Base-by-base conservation (phyloP, 1,139 yeast species). In the Yamadazyma jaroonii region DNA sequence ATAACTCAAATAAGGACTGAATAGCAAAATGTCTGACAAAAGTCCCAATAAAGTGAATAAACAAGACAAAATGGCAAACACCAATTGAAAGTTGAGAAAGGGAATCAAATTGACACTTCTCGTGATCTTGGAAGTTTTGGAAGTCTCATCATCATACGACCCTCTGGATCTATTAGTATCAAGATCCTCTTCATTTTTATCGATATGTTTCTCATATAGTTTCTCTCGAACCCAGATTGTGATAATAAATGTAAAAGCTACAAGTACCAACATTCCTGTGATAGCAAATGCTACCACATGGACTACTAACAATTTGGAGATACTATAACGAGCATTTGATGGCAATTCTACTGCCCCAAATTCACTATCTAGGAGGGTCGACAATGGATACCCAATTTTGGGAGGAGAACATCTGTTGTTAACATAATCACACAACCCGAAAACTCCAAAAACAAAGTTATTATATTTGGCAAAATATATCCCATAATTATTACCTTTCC, bases 201-300 rank as follows among this genome's bases (percentile, higher is more conserved):
- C n/a, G n/a, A 34, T 32, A 11, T 11, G 10, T 8, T 9, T 25
- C 7, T 35, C 37, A 9, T 28, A 33, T 29, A 25, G 17, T 6
- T 6, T 29, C 24, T 44, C 44, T 29, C 29, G 23, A 9, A 36
- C 7, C 38, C 37, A 40, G 10, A 38, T 13, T 3, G 12, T 15
- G 3, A 24, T 7, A 6, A 44, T 29, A 30, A 36, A 38, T 3
- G 14, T 3, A 13, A 14, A 29, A 3, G 42, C 22, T 4, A 34
- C 53, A 25, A 59, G 25, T 14, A 62, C 44, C 28, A 64, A 42
- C 13, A 66, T 36, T 11, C 57, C 47, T 2, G 69, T 54, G 40
- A 67, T 55, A 23, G 64, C 61, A 46, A 70, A 66, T 2, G 69
- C 72, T n/a, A 71, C 56, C 13, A 69, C 67, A 48, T 71, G 77